Percentiles rank a stretch among this genome's conserved stretches.
phyloP scores from a whole-genome alignment of 257 asterid genomes.

The Galeopsis tetrahit region DNA sequence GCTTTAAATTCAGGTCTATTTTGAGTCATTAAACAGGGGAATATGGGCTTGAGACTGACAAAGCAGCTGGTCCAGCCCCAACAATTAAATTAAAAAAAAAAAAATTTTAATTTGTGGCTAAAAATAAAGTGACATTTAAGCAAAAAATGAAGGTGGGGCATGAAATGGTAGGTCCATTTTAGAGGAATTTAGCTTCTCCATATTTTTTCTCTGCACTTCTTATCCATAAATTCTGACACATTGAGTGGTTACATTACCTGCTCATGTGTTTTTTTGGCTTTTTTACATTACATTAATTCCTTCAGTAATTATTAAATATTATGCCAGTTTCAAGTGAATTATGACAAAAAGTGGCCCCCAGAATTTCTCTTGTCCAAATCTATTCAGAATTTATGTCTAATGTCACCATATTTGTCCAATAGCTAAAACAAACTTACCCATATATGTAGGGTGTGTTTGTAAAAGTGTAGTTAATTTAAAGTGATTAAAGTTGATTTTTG shows the following conservation, averaged over 20 bases:
- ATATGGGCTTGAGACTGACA: slow-evolving; percentile 39
- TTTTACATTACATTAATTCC: not conserved
- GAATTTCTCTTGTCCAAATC: slow-evolving; percentile 12
- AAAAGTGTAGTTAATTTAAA: too few species aligned
- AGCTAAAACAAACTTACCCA: not conserved
- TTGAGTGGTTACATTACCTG: slow-evolving; percentile 27
- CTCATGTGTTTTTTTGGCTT: slow-evolving; percentile 35
- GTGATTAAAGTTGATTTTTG: too few species aligned
- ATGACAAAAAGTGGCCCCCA: slow-evolving; percentile 12
- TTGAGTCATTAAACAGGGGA: slow-evolving; percentile 30
- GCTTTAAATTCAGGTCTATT: slow-evolving; percentile 29
- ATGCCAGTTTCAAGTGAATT: not conserved
- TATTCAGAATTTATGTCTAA: not conserved
- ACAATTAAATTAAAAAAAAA: not conserved
- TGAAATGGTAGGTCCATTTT: slow-evolving; percentile 37
- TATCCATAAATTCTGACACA: slow-evolving; percentile 42
- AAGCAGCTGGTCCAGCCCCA: slow-evolving; percentile 34
- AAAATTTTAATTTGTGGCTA: slow-evolving; percentile 31
- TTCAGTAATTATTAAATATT: not conserved
- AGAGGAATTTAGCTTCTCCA: slow-evolving; percentile 32
- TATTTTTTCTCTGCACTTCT: slow-evolving; percentile 34
- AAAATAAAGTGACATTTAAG: slow-evolving; percentile 24
- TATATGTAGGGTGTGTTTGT: too few species aligned
- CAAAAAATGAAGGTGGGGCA: slow-evolving; percentile 23
- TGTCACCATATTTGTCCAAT: slow-evolving; percentile 12